Evolutionary conservation across 2,329 filamentous ascomycete genomes (phyloP).

Genomic region (Venturia nashicola): DNA sequence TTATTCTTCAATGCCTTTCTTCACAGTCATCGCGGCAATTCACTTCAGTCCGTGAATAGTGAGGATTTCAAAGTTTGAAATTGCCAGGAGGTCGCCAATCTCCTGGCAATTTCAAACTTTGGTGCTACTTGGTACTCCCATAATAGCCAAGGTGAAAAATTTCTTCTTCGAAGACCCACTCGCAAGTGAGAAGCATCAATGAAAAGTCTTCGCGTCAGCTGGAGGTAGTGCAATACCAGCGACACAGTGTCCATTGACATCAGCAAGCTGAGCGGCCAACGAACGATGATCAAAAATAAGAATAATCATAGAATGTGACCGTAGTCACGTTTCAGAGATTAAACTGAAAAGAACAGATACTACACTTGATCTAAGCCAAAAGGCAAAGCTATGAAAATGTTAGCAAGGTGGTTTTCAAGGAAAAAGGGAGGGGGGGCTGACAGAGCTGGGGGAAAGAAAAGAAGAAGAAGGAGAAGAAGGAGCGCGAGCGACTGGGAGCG

Average conservation of each 20-base stretch:
- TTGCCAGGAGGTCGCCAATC: too few relatives aligned
- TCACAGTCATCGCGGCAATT: too few relatives aligned
- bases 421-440: too few relatives aligned
- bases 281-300: conserved; percentile 55
- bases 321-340: conserved; percentile 69
- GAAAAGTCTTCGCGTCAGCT: conserved; percentile 50
- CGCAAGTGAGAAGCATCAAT: neutral
- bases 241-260: conserved; percentile 55
- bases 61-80: too few relatives aligned
- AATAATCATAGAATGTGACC: conserved; percentile 60
- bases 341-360: conserved; percentile 7
- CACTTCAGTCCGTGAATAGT: too few relatives aligned
- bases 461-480: neutral
- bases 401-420: too few relatives aligned
- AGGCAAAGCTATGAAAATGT: neutral
- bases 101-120: too few relatives aligned
- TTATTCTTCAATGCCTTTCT: too few relatives aligned
- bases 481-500: neutral
- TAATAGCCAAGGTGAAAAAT: too few relatives aligned
- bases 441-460: neutral
- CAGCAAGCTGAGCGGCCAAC: conserved; percentile 58
- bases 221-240: conserved; percentile 63
- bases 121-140: too few relatives aligned
- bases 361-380: conserved; percentile 7
- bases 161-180: neutral